Percentiles rank a stretch among this genome's conserved stretches.
These are phyloP conservation scores for Phaeosphaeria sp. DNA, from an alignment of 2,329 filamentous ascomycete genomes.

Conservation along the genomic window DNA sequence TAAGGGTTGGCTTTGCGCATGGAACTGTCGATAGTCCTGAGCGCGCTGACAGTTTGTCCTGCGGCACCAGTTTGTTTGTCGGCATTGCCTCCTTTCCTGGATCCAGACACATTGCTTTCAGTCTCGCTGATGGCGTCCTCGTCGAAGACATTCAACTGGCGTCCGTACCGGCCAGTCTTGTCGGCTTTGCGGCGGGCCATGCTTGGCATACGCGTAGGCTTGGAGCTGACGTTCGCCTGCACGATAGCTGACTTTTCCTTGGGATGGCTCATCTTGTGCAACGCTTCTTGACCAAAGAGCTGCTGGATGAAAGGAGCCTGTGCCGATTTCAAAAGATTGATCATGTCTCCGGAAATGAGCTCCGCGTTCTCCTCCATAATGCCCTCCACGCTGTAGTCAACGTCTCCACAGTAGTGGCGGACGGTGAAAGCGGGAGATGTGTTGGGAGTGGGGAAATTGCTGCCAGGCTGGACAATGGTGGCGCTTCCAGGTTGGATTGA, in stretches of 20 bases:
- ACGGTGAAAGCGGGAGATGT: conserved; percentile 83
- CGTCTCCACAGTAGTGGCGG: conserved; percentile 94
- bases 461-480: conserved; percentile 79
- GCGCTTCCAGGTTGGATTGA: conserved; percentile 81
- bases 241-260: conserved; percentile 89
- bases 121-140: conserved; percentile 58
- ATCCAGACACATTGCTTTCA: conserved; percentile 52
- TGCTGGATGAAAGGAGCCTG: conserved; percentile 88
- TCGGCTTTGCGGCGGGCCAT: conserved; percentile 82
- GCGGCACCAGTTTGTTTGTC: conserved; percentile 81
- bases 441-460: conserved; percentile 88
- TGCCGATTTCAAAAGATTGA: conserved; percentile 89
- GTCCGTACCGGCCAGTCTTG: conserved; percentile 56
- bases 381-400: conserved; percentile 88
- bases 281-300: conserved; percentile 93
- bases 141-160: conserved; percentile 46
- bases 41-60: conserved; percentile 85
- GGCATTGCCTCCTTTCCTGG: conserved; percentile 39
- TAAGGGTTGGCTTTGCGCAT: conserved; percentile 89
- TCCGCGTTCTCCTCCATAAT: conserved; percentile 96
- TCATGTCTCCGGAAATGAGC: conserved; percentile 91
- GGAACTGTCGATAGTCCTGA: conserved; percentile 91
- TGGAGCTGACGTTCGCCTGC: conserved; percentile 95
- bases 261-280: conserved; percentile 92
- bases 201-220: conserved; percentile 89